Evolutionary conservation across 495 filamentous ascomycete species (phyloP).

Genomic region (Oidiodendron maius): DNA sequence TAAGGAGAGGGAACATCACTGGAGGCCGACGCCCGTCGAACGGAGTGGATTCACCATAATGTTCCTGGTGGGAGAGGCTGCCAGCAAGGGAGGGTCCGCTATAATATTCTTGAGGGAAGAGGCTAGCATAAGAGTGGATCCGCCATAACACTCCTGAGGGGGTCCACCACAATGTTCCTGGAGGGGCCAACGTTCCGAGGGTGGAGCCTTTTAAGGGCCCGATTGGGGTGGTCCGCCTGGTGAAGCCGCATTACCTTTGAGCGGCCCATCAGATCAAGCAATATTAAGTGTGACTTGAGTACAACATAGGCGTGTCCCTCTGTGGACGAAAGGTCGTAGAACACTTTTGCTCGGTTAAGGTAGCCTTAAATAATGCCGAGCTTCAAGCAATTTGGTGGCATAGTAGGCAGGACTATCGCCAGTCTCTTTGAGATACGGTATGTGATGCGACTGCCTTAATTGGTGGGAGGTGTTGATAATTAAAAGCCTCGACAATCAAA

Average conservation of each 20-base stretch:
- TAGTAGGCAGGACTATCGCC: slow-evolving; percentile 32
- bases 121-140: too few relatives aligned
- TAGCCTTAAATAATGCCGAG: slow-evolving; percentile 33
- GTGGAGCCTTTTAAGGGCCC: not conserved
- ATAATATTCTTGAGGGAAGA: too few relatives aligned
- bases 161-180: too few relatives aligned
- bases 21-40: too few relatives aligned
- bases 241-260: not conserved
- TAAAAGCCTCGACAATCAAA: slow-evolving; percentile 67
- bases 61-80: too few relatives aligned
- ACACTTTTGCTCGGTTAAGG: not conserved
- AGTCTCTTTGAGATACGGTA: slow-evolving; percentile 52
- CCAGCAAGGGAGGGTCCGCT: too few relatives aligned
- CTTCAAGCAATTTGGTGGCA: slow-evolving; percentile 42
- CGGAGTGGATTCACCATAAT: too few relatives aligned
- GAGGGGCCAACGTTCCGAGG: too few relatives aligned
- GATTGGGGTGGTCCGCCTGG: not conserved
- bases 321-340: not conserved
- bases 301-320: not conserved
- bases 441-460: slow-evolving; percentile 8
- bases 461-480: not conserved
- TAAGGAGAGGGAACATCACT: too few relatives aligned
- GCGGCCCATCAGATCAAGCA: not conserved
- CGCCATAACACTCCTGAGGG: too few relatives aligned
- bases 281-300: not conserved